Percentiles rank a stretch among this genome's conserved stretches.
phyloP scores from a whole-genome alignment of 225 moss, liverwort and hornwort species.

The Anthoceros angustus region DNA sequence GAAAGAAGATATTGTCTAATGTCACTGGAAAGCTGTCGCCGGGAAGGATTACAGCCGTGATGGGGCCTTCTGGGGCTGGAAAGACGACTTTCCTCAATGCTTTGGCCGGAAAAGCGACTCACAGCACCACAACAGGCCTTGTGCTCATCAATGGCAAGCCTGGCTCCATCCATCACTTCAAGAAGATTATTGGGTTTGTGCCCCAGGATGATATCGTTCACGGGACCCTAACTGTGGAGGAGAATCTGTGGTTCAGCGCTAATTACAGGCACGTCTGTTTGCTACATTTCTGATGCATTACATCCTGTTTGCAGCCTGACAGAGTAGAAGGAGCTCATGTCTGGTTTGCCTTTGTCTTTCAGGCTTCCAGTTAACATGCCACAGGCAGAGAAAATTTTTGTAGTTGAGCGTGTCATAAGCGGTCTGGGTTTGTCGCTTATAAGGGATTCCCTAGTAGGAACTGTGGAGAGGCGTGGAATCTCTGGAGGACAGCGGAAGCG shows the following conservation, averaged over 20 bases:
- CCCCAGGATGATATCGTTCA: conserved; percentile 96
- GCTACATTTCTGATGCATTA: neutral
- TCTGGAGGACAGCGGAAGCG: conserved; percentile 92
- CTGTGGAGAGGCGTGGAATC: conserved; percentile 85
- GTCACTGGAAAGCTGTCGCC: conserved; percentile 67
- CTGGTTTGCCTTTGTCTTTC: conserved; percentile 8
- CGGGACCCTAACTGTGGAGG: conserved; percentile 77
- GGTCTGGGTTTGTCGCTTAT: conserved; percentile 53
- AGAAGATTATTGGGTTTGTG: conserved; percentile 76
- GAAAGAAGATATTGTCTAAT: conserved; percentile 61
- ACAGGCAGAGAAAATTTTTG: conserved; percentile 61
- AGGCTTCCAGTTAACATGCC: conserved; percentile 61
- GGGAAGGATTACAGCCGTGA: conserved; percentile 64
- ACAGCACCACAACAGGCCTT: conserved; percentile 51
- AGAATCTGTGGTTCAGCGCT: conserved; percentile 84
- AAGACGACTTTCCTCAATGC: conserved; percentile 92
- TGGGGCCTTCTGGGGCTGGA: conserved; percentile 90
- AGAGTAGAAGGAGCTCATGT: neutral
- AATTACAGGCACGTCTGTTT: conserved; percentile 39
- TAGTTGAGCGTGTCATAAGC: conserved; percentile 80
- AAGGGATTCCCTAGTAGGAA: conserved; percentile 69
- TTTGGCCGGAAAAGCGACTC: conserved; percentile 69
- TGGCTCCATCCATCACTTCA: conserved; percentile 70
- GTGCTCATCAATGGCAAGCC: conserved; percentile 66
- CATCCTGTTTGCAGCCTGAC: neutral